Conservation (phyloP, 257 asterid species). For the Gynochthodes officinalis region DNA sequence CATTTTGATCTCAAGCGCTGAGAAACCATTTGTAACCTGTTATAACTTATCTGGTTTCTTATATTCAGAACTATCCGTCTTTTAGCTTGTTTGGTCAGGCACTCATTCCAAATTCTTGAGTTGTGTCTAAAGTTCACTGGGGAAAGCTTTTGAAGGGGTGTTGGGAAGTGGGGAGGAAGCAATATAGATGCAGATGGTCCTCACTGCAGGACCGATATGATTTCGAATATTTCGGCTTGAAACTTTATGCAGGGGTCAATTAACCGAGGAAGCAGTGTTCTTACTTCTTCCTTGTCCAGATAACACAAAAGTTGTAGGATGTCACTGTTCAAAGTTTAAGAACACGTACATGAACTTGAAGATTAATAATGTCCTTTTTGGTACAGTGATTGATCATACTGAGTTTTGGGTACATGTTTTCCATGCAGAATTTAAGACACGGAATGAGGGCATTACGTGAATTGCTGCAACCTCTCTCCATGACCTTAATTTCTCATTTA, state of each 20-base stretch:
- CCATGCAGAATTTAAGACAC: neutral
- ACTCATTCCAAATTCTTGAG: neutral
- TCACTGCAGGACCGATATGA: conserved; percentile 2
- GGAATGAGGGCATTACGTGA: neutral
- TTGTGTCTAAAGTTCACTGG: neutral
- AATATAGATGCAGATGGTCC: conserved; percentile 6
- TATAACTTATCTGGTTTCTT: conserved; percentile 6
- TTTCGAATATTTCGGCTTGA: conserved; percentile 2
- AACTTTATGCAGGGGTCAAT: conserved; percentile 5
- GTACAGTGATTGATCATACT: neutral
- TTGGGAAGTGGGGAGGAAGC: neutral
- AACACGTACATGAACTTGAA: conserved; percentile 8
- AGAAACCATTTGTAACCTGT: neutral
- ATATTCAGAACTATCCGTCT: neutral
- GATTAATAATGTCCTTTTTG: neutral
- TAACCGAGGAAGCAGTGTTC: neutral
- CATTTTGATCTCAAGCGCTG: conserved; percentile 11
- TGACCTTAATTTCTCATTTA: conserved; percentile 31
- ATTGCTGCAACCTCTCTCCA: neutral
- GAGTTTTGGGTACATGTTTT: neutral
- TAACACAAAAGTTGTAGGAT: conserved; percentile 9
- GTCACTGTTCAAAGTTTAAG: conserved; percentile 13
- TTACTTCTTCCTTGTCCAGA: neutral
- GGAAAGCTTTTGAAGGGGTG: neutral
- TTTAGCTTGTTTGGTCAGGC: neutral